Conservation (phyloP, 2,329 filamentous ascomycete species). For the Pseudofabraea citricarpa region DNA sequence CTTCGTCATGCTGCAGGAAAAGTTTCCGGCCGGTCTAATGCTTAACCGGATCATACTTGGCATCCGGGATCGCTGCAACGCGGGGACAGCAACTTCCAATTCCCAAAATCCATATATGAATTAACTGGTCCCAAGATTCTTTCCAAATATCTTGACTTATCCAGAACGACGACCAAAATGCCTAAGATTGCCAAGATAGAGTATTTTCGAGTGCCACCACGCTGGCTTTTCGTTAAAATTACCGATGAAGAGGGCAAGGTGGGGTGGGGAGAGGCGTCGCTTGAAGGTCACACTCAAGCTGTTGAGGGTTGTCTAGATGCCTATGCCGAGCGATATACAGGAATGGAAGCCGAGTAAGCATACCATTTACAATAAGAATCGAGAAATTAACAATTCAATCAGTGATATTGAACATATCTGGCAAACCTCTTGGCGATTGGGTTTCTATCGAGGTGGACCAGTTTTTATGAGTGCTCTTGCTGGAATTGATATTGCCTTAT, state of each 20-base stretch:
- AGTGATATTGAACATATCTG: constrained; percentile 79
- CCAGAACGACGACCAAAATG: constrained; percentile 45
- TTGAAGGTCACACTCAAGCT: constrained; percentile 70
- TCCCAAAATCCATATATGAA: too few relatives aligned
- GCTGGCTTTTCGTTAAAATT: constrained; percentile 77
- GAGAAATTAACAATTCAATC: too few relatives aligned
- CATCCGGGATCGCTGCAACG: too few relatives aligned
- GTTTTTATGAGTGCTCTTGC: constrained; percentile 77
- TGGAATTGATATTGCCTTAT: constrained; percentile 74
- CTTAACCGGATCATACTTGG: too few relatives aligned
- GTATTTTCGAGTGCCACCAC: constrained; percentile 69
- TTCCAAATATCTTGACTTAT: too few relatives aligned
- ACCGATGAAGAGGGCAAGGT: constrained; percentile 58
- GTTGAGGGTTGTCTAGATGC: constrained; percentile 71
- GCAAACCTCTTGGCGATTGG: constrained; percentile 66
- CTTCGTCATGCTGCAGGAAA: too few relatives aligned
- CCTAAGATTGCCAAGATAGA: constrained; percentile 61
- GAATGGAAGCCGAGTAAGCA: constrained; percentile 67
- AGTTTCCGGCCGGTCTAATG: too few relatives aligned
- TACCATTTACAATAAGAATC: too few relatives aligned
- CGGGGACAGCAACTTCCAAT: too few relatives aligned
- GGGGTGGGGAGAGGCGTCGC: constrained; percentile 71
- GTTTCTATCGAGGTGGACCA: constrained; percentile 73
- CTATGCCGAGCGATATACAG: constrained; percentile 56
- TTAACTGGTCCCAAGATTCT: too few relatives aligned